Evolutionary conservation across 176 grass and related monocot species (phyloP).

Genomic region (Zea mays): Zm-B73-REFERENCE-NAM-5.0 NC_050104.1:122662001-122662500

Average conservation of each 20-base stretch:
- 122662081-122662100: conserved; percentile 21
- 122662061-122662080: background rate
- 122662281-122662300: background rate
- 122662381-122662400: too few species aligned
- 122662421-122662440: background rate
- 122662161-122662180: too few species aligned
- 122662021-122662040: background rate
- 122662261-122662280: background rate
- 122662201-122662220: too few species aligned
- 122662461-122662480: conserved; percentile 15
- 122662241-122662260: background rate
- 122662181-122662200: too few species aligned
- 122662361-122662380: background rate
- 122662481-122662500: conserved; percentile 16
- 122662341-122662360: background rate
- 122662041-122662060: background rate
- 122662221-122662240: background rate
- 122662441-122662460: conserved; percentile 1
- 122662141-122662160: conserved; percentile 26
- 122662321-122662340: background rate
- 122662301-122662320: background rate
- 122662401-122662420: background rate
- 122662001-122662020: too few species aligned
- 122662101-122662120: conserved; percentile 11
- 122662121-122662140: conserved; percentile 16